Conservation (phyloP, 1,284 basidiomycete species). For the Sparassis latifolia region DNA sequence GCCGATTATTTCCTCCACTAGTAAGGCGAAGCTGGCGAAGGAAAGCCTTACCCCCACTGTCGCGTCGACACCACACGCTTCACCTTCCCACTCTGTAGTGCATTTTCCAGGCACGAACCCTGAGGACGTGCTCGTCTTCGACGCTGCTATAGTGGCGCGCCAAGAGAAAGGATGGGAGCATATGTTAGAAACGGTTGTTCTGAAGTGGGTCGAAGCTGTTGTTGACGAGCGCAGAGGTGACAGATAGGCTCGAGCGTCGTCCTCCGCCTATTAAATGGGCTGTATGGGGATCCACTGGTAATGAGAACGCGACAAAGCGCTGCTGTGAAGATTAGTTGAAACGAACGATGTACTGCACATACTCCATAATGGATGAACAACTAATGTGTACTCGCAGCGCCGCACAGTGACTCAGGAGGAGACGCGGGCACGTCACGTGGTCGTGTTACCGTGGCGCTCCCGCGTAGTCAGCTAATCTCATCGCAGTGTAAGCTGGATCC, state of each 20-base stretch:
- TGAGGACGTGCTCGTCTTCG: constrained; percentile 49
- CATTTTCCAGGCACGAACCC: constrained; percentile 21
- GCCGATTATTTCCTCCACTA: constrained; percentile 51
- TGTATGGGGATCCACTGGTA: too few relatives aligned
- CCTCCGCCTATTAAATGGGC: too few relatives aligned
- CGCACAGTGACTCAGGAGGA: too few relatives aligned
- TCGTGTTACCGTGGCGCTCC: too few relatives aligned
- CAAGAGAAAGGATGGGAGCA: constrained; percentile 74
- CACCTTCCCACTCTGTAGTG: constrained; percentile 21
- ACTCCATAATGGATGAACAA: too few relatives aligned
- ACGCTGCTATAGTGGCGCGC: constrained; percentile 66
- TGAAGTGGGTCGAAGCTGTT: constrained; percentile 63
- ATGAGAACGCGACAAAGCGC: too few relatives aligned
- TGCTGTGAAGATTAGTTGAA: too few relatives aligned
- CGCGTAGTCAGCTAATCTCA: too few relatives aligned
- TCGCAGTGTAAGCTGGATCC: too few relatives aligned
- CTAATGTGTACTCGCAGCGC: too few relatives aligned
- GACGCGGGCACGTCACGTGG: too few relatives aligned
- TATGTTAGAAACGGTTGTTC: constrained; percentile 62
- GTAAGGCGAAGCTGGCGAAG: constrained; percentile 18
- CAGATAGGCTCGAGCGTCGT: constrained; percentile 9
- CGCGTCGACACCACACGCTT: constrained; percentile 21
- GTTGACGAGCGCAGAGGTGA: constrained; percentile 58
- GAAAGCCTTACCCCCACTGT: constrained; percentile 19
- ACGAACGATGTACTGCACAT: too few relatives aligned